Base-by-base conservation (phyloP, 202 grass and related monocot genomes). In the Setaria italica region DNA sequence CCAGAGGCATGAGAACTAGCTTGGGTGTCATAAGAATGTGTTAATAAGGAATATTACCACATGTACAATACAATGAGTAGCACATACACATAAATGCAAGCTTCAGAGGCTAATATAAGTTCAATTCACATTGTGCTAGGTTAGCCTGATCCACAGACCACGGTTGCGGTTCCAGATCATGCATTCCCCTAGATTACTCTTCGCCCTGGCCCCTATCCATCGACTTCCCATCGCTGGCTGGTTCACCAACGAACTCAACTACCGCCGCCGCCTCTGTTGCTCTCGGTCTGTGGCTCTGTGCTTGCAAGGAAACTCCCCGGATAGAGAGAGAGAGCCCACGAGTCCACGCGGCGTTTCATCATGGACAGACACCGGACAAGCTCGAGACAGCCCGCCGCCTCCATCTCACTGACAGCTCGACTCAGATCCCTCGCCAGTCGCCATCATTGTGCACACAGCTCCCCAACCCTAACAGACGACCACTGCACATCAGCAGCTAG, bases 351-450 rank as follows among this genome's bases (percentile, higher is more conserved):
- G 77, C 20, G 55, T 45, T 41, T 4, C 20, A 62, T 72, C 50
- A 86, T 65, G 55, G 32, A 20, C 37, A 50, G 51, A 6, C 55
- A 29, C 4, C 10, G 11, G 60, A 60, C 80, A 76, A 80, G 32
- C 50, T 33, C 1, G 33, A 48, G 62, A 82, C 88, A 86, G 88
- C 46, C 79, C 72, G 83, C 83, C 72, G 78, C 83, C 65, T 86
- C 83, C 88, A 25, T 90, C 78, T 62, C 74, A 72, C 29, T 78
- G 79, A 86, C 84, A 86, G 73, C 88, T 90, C 79, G 34, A 90
- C 88, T 86, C 57, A 78, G 83, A 90, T 86, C 80, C 57, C 15
- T 72, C 12, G 7, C 30, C 72, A 82, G 11, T 72, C 12, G 7
- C 30, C 72, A 82, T 86, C 56, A 72, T 54, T 82, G 16, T 39